Evolutionary conservation across 306 rosid genomes (phyloP).

Genomic region (Sindora glabra): DNA sequence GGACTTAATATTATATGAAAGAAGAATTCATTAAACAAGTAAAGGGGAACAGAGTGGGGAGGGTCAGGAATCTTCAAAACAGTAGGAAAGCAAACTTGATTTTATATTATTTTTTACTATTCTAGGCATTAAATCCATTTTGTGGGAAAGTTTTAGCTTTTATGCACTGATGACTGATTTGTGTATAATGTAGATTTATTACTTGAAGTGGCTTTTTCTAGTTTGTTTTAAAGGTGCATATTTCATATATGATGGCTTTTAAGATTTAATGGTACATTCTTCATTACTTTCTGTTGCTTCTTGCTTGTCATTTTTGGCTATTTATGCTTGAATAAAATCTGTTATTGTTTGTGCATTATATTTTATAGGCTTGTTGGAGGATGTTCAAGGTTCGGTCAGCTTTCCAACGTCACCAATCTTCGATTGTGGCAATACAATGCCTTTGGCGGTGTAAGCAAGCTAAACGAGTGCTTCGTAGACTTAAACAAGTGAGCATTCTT

Average conservation of each 20-base stretch:
- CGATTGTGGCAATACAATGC: slow-evolving; percentile 72
- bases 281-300: neutral
- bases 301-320: slow-evolving; percentile 10
- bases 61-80: too few relatives aligned
- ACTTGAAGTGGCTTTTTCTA: neutral
- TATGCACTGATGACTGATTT: too few relatives aligned
- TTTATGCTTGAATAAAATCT: neutral
- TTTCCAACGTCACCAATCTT: slow-evolving; percentile 46
- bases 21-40: too few relatives aligned
- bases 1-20: too few relatives aligned
- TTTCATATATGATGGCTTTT: neutral
- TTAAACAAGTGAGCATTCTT: slow-evolving; percentile 47
- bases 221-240: neutral
- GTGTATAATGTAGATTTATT: neutral
- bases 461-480: slow-evolving; percentile 67
- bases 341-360: too few relatives aligned
- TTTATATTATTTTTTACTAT: neutral
- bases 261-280: neutral
- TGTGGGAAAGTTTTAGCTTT: too few relatives aligned
- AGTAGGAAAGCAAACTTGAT: neutral
- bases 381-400: slow-evolving; percentile 63
- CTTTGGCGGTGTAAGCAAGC: slow-evolving; percentile 88
- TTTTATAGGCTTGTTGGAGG: slow-evolving; percentile 76
- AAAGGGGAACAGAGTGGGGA: too few relatives aligned
- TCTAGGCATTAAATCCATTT: too few relatives aligned